A percentile compares a stretch with the other conserved stretches of the same genome.
phyloP scores from a whole-genome alignment of 1,139 yeast genomes.

The Pneumocystis jirovecii region DNA sequence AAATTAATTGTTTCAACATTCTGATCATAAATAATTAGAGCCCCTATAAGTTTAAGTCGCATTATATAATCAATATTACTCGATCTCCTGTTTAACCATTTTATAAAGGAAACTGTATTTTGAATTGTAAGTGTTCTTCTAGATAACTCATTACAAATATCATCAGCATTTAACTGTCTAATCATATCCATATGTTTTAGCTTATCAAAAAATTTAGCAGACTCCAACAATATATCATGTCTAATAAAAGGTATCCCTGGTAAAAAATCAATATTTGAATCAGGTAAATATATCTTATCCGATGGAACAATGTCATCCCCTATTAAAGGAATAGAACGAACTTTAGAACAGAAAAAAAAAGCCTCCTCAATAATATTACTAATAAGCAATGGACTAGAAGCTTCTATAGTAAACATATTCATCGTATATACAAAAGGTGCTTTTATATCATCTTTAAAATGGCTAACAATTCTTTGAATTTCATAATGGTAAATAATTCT shows the following conservation, averaged over 20 bases:
- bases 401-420: conserved; percentile 6
- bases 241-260: conserved; percentile 23
- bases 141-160: conserved; percentile 21
- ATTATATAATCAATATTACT: conserved; percentile 9
- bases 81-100: conserved; percentile 12
- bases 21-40: conserved; percentile 15
- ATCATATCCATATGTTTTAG: conserved; percentile 19
- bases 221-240: conserved; percentile 16
- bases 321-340: conserved; percentile 21
- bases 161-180: conserved; percentile 18
- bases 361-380: conserved; percentile 6
- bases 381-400: conserved; percentile 6
- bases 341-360: conserved; percentile 8
- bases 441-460: background rate
- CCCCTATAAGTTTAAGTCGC: conserved; percentile 11
- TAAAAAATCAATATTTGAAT: conserved; percentile 20
- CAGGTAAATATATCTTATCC: conserved; percentile 21
- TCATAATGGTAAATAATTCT: background rate
- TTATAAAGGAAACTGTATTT: conserved; percentile 13
- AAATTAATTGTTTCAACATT: conserved; percentile 16
- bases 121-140: conserved; percentile 17
- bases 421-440: background rate
- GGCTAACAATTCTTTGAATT: background rate
- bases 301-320: conserved; percentile 24
- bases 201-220: conserved; percentile 20